Evolutionary conservation across 2,329 filamentous ascomycete genomes (phyloP).

Genomic region (Fusarium continuum): DNA sequence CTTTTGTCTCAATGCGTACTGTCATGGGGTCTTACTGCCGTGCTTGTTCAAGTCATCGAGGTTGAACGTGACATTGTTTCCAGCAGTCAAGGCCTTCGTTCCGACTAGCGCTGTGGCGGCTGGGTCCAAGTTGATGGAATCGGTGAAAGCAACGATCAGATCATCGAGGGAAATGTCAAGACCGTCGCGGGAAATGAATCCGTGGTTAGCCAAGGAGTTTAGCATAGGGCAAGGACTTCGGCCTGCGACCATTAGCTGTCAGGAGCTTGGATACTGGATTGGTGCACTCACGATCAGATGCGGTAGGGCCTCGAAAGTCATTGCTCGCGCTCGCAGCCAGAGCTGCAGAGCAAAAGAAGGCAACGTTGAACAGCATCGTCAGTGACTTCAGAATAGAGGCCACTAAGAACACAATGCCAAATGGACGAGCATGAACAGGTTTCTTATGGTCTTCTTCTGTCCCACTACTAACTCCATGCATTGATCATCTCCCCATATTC

Average conservation of each 20-base stretch:
- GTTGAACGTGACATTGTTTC: constrained; percentile 35
- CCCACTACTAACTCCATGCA: not conserved
- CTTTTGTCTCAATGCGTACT: fast-evolving
- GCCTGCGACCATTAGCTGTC: constrained; percentile 9
- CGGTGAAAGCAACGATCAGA: constrained; percentile 34
- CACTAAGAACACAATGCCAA: not conserved
- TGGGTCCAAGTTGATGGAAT: constrained; percentile 37
- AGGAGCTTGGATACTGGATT: fast-evolving
- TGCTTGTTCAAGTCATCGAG: constrained; percentile 35
- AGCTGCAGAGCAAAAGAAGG: constrained; percentile 20
- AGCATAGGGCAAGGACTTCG: constrained; percentile 38
- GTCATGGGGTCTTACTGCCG: not conserved
- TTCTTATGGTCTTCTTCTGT: not conserved
- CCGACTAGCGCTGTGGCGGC: constrained; percentile 38
- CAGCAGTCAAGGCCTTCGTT: constrained; percentile 27
- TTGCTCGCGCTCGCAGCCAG: constrained; percentile 26
- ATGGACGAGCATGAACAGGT: not conserved
- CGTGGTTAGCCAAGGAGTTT: constrained; percentile 38
- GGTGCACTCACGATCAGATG: constrained; percentile 23
- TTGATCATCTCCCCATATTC: not conserved
- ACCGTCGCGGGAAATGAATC: constrained; percentile 35
- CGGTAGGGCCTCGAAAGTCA: constrained; percentile 26
- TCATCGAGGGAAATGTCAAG: constrained; percentile 28
- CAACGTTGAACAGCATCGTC: constrained; percentile 31
- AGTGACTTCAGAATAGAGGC: not conserved